Conservation (phyloP, 139 green algal species). For the Closterium sp. region DNA sequence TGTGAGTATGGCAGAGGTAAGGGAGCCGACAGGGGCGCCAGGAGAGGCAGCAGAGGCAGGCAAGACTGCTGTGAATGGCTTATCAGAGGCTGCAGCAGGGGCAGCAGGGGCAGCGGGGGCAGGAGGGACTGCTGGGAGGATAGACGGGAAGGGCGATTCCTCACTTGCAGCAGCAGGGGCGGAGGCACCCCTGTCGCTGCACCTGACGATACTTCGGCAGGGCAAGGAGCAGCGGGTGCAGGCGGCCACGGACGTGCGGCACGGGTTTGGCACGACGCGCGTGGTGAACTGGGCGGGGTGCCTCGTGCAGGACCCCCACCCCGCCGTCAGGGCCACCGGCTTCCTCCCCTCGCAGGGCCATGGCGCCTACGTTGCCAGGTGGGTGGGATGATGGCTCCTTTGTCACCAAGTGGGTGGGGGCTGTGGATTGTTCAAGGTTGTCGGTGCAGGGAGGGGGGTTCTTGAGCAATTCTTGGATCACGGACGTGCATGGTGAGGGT, state of each 20-base stretch:
- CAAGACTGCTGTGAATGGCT: neutral
- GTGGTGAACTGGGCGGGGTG: conserved; percentile 87
- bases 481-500: too few species aligned
- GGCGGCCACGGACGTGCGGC: conserved; percentile 64
- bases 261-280: conserved; percentile 73
- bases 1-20: neutral
- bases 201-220: conserved; percentile 26
- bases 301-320: conserved; percentile 73
- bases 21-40: neutral
- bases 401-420: too few species aligned
- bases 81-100: neutral
- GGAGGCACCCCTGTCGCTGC: neutral
- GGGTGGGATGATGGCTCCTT: neutral
- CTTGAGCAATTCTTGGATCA: too few species aligned
- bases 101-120: too few species aligned
- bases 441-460: too few species aligned
- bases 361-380: conserved; percentile 44
- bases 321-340: conserved; percentile 75
- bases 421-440: too few species aligned
- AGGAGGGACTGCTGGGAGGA: too few species aligned
- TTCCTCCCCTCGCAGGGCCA: conserved; percentile 64
- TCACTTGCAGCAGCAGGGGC: neutral
- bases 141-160: too few species aligned
- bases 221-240: conserved; percentile 59
- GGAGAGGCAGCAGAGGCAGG: neutral